A percentile compares a stretch with the other conserved stretches of the same genome.
These are phyloP conservation scores for Ogataea kodamae DNA, from an alignment of 805 yeast genomes.

Conservation along the genomic window DNA sequence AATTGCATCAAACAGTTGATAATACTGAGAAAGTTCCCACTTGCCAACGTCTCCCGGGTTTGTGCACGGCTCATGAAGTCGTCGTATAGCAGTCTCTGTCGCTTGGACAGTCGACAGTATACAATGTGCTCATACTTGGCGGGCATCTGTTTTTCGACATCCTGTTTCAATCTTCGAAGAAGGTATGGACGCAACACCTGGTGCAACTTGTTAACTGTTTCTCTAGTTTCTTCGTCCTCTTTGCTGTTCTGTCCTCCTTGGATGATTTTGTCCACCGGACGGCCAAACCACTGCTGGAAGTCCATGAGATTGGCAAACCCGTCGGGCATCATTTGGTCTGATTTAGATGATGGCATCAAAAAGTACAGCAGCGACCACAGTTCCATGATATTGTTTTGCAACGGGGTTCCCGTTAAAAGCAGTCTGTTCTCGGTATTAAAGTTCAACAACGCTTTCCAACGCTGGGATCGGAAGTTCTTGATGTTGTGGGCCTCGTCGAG, in stretches of 20 bases:
- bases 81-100: slow-evolving; percentile 89
- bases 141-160: slow-evolving; percentile 99
- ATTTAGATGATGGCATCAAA: slow-evolving; percentile 85
- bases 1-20: slow-evolving; percentile 97
- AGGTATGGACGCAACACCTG: slow-evolving; percentile 92
- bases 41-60: slow-evolving; percentile 87
- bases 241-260: slow-evolving; percentile 58
- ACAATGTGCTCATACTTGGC: slow-evolving; percentile 94
- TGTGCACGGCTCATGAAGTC: slow-evolving; percentile 97
- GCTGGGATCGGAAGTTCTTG: slow-evolving; percentile 90
- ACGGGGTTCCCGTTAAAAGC: slow-evolving; percentile 92
- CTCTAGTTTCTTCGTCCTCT: slow-evolving; percentile 73
- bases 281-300: slow-evolving; percentile 98
- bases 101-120: slow-evolving; percentile 84
- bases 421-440: slow-evolving; percentile 89
- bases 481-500: slow-evolving; percentile 98
- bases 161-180: slow-evolving; percentile 86
- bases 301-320: slow-evolving; percentile 96
- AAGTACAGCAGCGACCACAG: slow-evolving; percentile 94
- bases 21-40: slow-evolving; percentile 92
- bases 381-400: slow-evolving; percentile 92
- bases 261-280: slow-evolving; percentile 88
- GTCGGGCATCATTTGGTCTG: slow-evolving; percentile 70
- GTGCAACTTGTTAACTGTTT: slow-evolving; percentile 84
- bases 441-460: slow-evolving; percentile 95